These are phyloP conservation scores for Acanthamoeba healyi DNA, from an alignment of 208 protist species.

Conservation along the genomic window DNA sequence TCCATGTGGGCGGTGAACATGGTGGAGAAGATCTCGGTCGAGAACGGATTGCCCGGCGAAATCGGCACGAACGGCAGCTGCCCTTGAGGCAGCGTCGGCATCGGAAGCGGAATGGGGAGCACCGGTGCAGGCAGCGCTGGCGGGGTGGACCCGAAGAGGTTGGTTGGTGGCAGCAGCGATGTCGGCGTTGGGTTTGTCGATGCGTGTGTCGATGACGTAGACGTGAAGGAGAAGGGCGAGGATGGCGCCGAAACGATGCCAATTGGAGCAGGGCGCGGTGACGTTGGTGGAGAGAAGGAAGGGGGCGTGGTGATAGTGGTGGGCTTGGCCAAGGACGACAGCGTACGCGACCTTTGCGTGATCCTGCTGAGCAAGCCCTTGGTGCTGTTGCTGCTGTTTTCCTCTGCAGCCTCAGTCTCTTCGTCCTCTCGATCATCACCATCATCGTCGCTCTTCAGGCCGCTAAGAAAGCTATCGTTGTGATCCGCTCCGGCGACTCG, in stretches of 20 bases:
- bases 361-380: too few species aligned
- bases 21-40: conserved; percentile 49
- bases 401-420: neutral
- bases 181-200: too few species aligned
- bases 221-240: too few species aligned
- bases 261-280: too few species aligned
- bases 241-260: too few species aligned
- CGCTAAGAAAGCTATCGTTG: neutral
- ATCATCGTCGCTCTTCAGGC: neutral
- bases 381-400: neutral
- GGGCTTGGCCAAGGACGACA: too few species aligned
- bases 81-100: too few species aligned
- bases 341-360: too few species aligned
- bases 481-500: neutral
- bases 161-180: neutral
- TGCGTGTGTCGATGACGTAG: too few species aligned
- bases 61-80: neutral
- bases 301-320: too few species aligned
- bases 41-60: neutral
- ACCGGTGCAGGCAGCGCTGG: neutral
- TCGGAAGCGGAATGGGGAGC: neutral
- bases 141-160: neutral
- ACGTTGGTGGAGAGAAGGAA: too few species aligned
- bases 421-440: neutral
- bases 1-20: conserved; percentile 47